A percentile compares a stretch with the other conserved stretches of the same genome.
These are phyloP conservation scores for Lipomyces orientalis DNA, from an alignment of 805 yeast species.

Conservation along the genomic window DNA sequence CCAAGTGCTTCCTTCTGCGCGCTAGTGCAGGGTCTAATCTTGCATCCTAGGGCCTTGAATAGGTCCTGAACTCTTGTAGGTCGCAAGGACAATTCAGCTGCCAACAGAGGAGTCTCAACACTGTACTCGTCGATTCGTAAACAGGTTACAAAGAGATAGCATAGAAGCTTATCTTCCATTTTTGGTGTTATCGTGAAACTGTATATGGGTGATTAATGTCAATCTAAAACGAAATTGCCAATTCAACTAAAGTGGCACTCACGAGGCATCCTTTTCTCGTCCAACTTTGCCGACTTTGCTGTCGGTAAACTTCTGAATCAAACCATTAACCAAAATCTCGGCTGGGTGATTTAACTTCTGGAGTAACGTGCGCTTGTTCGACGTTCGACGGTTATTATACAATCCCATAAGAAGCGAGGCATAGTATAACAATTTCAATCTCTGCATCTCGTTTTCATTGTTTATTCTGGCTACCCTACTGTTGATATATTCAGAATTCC, in stretches of 20 bases:
- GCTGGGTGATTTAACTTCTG: conserved; percentile 69
- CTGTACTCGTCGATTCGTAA: conserved; percentile 77
- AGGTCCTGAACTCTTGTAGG: conserved; percentile 53
- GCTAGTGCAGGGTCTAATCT: conserved; percentile 66
- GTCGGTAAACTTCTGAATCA: conserved; percentile 74
- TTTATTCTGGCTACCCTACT: conserved; percentile 48
- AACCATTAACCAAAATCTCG: conserved; percentile 70
- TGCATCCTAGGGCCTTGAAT: conserved; percentile 82
- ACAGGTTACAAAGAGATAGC: conserved; percentile 73
- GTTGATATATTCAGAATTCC: conserved; percentile 30
- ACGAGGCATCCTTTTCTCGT: conserved; percentile 28
- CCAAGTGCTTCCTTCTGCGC: conserved; percentile 48
- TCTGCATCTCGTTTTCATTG: conserved; percentile 56
- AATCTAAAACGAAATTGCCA: conserved; percentile 50
- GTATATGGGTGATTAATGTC: not conserved
- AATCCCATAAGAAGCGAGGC: conserved; percentile 81
- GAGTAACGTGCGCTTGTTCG: conserved; percentile 62
- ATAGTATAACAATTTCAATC: conserved; percentile 75
- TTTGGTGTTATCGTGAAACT: conserved; percentile 81
- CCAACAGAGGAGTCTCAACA: conserved; percentile 78
- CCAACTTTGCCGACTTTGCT: conserved; percentile 55
- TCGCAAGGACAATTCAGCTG: conserved; percentile 81
- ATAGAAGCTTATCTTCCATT: conserved; percentile 82
- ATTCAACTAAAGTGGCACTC: not conserved
- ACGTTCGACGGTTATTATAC: conserved; percentile 70